Evolutionary conservation across 2,329 filamentous ascomycete species (phyloP).

Genomic region (Amauroascus verrucosus): DNA sequence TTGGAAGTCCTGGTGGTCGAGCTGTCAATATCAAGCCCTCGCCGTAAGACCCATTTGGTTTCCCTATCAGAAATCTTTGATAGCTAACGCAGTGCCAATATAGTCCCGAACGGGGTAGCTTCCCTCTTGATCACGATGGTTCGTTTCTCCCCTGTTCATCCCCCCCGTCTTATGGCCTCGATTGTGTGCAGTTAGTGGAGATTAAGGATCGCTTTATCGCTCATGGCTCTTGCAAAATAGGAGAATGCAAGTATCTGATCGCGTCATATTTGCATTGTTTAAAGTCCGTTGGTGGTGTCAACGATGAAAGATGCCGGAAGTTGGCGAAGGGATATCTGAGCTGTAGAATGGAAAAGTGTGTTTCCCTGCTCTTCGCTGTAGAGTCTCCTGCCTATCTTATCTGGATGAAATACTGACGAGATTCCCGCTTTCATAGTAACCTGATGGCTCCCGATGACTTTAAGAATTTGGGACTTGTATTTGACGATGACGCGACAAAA

Average conservation of each 20-base stretch:
- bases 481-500: conserved; percentile 34
- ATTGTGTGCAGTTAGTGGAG: not conserved
- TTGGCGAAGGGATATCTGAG: conserved; percentile 80
- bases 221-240: conserved; percentile 34
- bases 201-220: not conserved
- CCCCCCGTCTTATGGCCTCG: not conserved
- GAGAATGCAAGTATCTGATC: conserved; percentile 90
- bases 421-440: conserved; percentile 48
- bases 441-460: conserved; percentile 94
- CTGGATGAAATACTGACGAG: not conserved
- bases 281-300: conserved; percentile 70
- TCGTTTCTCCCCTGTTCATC: conserved; percentile 14
- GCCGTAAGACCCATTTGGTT: conserved; percentile 45
- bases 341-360: conserved; percentile 90
- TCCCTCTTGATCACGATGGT: conserved; percentile 92
- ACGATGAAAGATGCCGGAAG: conserved; percentile 73
- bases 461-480: conserved; percentile 75
- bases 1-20: conserved; percentile 60
- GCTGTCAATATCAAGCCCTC: conserved; percentile 56
- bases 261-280: conserved; percentile 75
- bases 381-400: not conserved
- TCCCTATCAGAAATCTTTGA: not conserved
- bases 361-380: not conserved
- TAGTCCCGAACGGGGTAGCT: conserved; percentile 83
- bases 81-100: not conserved